phyloP scores from a whole-genome alignment of 371 early-diverging fungal species.

The Thermomucor indicae-seudaticae region DNA sequence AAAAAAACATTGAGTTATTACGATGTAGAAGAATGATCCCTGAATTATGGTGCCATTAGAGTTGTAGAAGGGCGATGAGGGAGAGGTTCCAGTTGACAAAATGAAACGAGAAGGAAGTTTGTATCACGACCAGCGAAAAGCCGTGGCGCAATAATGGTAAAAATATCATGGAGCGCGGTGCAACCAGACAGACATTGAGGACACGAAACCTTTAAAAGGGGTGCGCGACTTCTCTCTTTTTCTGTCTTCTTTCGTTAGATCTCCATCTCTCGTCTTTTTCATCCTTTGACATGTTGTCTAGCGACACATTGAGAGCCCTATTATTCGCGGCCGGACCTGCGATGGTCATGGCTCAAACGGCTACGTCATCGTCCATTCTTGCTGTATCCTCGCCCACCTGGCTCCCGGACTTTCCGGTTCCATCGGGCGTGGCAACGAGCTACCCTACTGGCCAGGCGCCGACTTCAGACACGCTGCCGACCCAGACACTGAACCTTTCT shows the following conservation, averaged over 20 bases:
- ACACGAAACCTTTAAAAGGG: neutral
- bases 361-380: conserved; percentile 11
- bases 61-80: too few species aligned
- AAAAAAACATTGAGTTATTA: too few species aligned
- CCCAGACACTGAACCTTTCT: conserved; percentile 17
- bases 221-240: conserved; percentile 1
- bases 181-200: too few species aligned
- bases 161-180: too few species aligned
- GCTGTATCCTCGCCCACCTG: conserved; percentile 39
- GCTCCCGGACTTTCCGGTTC: conserved; percentile 27
- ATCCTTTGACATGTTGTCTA: neutral
- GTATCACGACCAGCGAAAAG: too few species aligned
- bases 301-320: neutral
- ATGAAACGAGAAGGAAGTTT: too few species aligned
- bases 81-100: too few species aligned
- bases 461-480: conserved; percentile 16
- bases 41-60: too few species aligned
- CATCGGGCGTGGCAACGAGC: conserved; percentile 23
- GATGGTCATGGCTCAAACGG: conserved; percentile 1
- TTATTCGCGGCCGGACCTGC: neutral
- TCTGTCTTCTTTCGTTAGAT: neutral
- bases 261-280: neutral
- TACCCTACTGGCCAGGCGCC: conserved; percentile 29
- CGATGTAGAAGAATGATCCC: too few species aligned
- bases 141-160: too few species aligned